Conservation (phyloP, 2,329 filamentous ascomycete species). For the Macrophomina tecta region DNA sequence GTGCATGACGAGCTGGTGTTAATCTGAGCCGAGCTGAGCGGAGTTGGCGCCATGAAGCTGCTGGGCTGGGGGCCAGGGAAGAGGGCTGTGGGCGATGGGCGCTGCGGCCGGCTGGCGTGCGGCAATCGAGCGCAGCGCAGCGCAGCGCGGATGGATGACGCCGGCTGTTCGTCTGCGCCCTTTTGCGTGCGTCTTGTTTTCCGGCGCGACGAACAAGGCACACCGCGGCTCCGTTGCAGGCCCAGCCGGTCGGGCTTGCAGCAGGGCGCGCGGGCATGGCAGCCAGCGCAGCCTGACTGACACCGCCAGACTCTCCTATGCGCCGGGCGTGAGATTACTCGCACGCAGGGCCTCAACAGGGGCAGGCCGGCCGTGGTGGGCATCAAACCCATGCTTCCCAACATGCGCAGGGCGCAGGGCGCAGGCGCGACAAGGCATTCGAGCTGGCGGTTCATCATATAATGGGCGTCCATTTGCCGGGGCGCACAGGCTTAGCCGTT, state of each 20-base stretch:
- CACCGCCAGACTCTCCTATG: slow-evolving; percentile 11
- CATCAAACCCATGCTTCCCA: slow-evolving; percentile 7
- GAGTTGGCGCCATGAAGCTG: too few species aligned
- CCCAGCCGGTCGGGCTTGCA: slow-evolving; percentile 1
- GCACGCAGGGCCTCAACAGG: slow-evolving; percentile 18
- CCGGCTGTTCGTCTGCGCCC: neutral
- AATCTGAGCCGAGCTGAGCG: slow-evolving; percentile 8
- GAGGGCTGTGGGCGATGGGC: neutral
- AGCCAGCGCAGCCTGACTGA: slow-evolving; percentile 22
- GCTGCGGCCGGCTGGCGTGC: neutral
- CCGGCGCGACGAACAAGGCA: slow-evolving; percentile 8
- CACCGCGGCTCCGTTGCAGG: slow-evolving; percentile 6
- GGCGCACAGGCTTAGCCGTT: slow-evolving; percentile 18
- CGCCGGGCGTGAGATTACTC: slow-evolving; percentile 16
- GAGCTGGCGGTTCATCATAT: neutral
- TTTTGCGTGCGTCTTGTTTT: slow-evolving; percentile 15
- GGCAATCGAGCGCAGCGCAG: neutral
- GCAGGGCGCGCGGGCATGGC: slow-evolving; percentile 4
- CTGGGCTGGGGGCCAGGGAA: neutral
- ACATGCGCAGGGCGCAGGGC: slow-evolving; percentile 11
- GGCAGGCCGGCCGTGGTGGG: slow-evolving; percentile 5
- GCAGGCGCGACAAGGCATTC: slow-evolving; percentile 9
- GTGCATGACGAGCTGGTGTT: slow-evolving; percentile 8
- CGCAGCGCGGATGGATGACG: slow-evolving; percentile 12
- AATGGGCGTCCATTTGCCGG: slow-evolving; percentile 7